phyloP scores from a whole-genome alignment of 1,139 yeast species.

The Candida sp. region DNA sequence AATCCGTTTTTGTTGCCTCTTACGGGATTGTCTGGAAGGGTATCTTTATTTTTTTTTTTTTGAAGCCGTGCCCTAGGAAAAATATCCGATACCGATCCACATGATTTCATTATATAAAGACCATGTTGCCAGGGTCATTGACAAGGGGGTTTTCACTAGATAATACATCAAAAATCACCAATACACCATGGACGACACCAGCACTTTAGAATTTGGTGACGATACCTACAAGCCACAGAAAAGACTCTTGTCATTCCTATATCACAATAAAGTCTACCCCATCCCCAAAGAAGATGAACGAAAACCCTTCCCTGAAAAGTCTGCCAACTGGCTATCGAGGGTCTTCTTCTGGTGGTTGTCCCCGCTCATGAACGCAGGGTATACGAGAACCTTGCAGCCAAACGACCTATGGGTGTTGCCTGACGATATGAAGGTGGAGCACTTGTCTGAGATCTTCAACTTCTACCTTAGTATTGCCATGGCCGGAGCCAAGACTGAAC shows the following conservation, averaged over 20 bases:
- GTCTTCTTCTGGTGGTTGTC: slow-evolving; percentile 61
- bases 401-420: slow-evolving; percentile 64
- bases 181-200: slow-evolving; percentile 11
- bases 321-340: slow-evolving; percentile 33
- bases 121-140: no score
- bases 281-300: slow-evolving; percentile 59
- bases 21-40: no score
- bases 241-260: slow-evolving; percentile 19
- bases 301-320: slow-evolving; percentile 36
- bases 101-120: background rate
- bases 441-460: slow-evolving; percentile 35
- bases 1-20: no score
- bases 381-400: slow-evolving; percentile 65
- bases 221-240: slow-evolving; percentile 18
- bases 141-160: background rate
- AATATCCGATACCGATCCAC: background rate
- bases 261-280: slow-evolving; percentile 25
- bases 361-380: slow-evolving; percentile 66
- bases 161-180: background rate
- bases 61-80: no score
- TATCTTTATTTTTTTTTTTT: no score
- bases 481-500: slow-evolving; percentile 25
- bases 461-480: slow-evolving; percentile 37
- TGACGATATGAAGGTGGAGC: slow-evolving; percentile 54
- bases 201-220: slow-evolving; percentile 16